Conservation (phyloP, 257 asterid species). For the Rubia yunnanensis region DNA sequence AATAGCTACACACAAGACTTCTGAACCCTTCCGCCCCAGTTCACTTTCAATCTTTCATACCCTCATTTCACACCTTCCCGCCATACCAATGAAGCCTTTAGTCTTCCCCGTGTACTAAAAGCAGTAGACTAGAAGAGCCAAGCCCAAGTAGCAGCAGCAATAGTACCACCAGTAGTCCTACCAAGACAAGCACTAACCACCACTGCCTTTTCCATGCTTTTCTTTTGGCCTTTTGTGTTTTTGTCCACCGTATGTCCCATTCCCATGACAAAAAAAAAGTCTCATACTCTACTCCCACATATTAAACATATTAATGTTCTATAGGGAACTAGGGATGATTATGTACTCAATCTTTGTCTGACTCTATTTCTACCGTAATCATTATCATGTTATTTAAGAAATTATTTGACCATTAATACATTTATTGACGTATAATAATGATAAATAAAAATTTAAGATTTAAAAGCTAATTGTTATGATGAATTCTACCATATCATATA, state of each 20-base stretch:
- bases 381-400: too few species aligned
- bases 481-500: too few species aligned
- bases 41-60: slow-evolving; percentile 19
- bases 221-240: slow-evolving; percentile 45
- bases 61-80: slow-evolving; percentile 41
- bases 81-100: slow-evolving; percentile 12
- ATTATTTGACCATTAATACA: too few species aligned
- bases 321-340: too few species aligned
- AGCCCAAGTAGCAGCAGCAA: neutral
- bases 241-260: slow-evolving; percentile 47
- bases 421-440: too few species aligned
- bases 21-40: slow-evolving; percentile 1
- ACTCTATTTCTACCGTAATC: too few species aligned
- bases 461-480: too few species aligned
- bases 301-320: too few species aligned
- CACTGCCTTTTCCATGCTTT: slow-evolving; percentile 50
- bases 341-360: too few species aligned
- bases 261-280: slow-evolving; percentile 21
- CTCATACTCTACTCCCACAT: neutral
- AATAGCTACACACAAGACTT: neutral
- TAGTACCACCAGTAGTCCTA: slow-evolving; percentile 22
- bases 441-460: too few species aligned
- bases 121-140: neutral
- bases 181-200: slow-evolving; percentile 42
- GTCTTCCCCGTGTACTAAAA: slow-evolving; percentile 43